Evolutionary conservation across 306 rosid genomes (phyloP).

Genomic region (Benincasa hispida): DNA sequence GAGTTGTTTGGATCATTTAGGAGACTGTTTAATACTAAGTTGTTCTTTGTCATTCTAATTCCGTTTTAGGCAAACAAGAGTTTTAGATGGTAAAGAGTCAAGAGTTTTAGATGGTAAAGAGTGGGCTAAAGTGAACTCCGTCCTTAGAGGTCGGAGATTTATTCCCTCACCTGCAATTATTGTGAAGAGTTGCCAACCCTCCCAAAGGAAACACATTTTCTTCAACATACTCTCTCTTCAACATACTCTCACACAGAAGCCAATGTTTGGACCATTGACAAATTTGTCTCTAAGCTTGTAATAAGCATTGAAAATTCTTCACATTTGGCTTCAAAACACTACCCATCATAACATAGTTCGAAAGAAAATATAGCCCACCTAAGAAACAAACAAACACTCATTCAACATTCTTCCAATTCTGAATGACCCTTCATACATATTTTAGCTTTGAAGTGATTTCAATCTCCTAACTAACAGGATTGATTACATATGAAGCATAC

Average conservation of each 20-base stretch:
- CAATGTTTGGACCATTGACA: neutral
- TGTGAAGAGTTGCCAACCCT: too few relatives aligned
- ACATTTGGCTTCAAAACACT: neutral
- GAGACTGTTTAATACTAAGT: too few relatives aligned
- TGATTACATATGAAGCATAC: neutral
- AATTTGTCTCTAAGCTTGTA: neutral
- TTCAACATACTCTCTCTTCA: neutral
- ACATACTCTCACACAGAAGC: too few relatives aligned
- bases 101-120: too few relatives aligned
- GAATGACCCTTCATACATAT: neutral
- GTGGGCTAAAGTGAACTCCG: too few relatives aligned
- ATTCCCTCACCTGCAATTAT: too few relatives aligned
- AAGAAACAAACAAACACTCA: neutral
- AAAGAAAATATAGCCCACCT: neutral
- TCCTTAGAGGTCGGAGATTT: too few relatives aligned
- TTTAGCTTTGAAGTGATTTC: neutral
- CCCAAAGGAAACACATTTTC: neutral
- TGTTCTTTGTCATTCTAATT: too few relatives aligned
- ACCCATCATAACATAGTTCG: neutral
- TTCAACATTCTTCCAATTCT: neutral
- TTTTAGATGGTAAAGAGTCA: too few relatives aligned
- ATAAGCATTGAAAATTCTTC: neutral
- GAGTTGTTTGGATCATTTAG: too few relatives aligned
- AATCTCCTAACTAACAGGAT: neutral
- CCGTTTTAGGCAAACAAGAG: too few relatives aligned